phyloP scores from a whole-genome alignment of 2,329 filamentous ascomycete genomes.

The Chaetomium sp. region DNA sequence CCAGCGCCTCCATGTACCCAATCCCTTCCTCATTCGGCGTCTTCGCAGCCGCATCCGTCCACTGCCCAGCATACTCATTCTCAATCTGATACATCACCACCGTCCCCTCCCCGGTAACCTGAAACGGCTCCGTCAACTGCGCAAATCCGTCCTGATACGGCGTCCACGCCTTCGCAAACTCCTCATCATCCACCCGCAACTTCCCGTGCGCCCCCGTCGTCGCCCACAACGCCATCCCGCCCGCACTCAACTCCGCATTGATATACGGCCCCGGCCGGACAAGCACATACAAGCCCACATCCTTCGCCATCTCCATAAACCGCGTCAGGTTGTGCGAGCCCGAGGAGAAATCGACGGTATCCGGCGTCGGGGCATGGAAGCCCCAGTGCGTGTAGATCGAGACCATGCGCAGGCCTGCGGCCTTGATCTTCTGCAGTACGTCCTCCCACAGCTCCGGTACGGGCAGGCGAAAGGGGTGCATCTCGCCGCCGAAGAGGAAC shows the following conservation, averaged over 20 bases:
- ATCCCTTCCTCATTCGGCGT: neutral
- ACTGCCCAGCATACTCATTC: conserved; percentile 2
- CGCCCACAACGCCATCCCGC: conserved; percentile 2
- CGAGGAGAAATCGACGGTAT: neutral
- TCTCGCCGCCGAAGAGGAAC: conserved; percentile 7
- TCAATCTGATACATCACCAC: conserved; percentile 7
- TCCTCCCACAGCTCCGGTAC: conserved; percentile 4
- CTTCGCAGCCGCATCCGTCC: neutral
- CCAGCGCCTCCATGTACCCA: conserved; percentile 3
- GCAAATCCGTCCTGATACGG: conserved; percentile 1
- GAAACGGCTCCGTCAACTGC: neutral
- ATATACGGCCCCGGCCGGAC: conserved; percentile 4
- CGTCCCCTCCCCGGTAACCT: conserved; percentile 1
- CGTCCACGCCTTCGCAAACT: conserved; percentile 1
- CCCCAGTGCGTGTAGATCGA: conserved; percentile 11
- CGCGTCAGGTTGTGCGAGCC: conserved; percentile 1
- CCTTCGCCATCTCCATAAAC: neutral
- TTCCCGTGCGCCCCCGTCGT: neutral
- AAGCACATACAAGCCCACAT: conserved; percentile 1
- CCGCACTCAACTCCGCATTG: conserved; percentile 3
- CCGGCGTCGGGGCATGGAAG: conserved; percentile 1
- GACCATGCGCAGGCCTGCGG: conserved; percentile 1
- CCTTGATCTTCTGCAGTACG: conserved; percentile 4
- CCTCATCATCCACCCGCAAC: neutral
- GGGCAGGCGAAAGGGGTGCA: conserved; percentile 6